These are phyloP conservation scores for Astrothelium macrocarpum DNA, from an alignment of 495 filamentous ascomycete genomes.

Conservation along the genomic window DNA sequence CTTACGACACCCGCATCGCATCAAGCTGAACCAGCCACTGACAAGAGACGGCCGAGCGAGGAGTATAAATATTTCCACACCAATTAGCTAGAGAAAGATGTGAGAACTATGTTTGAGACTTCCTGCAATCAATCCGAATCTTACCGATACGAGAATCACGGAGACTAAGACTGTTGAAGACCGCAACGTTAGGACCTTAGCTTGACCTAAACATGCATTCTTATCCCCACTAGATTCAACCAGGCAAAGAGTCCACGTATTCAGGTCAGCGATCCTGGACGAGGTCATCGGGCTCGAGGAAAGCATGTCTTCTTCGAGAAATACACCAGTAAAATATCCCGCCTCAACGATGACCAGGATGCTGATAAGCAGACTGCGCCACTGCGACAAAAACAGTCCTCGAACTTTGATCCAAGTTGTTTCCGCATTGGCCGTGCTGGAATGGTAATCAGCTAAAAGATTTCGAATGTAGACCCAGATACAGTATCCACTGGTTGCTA, in stretches of 20 bases:
- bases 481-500: constrained; percentile 28
- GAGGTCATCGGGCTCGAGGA: constrained; percentile 12
- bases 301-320: constrained; percentile 23
- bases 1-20: constrained; percentile 13
- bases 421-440: constrained; percentile 4
- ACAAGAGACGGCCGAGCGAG: constrained; percentile 31
- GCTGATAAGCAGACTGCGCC: constrained; percentile 27
- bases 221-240: constrained; percentile 25
- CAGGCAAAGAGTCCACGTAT: constrained; percentile 26
- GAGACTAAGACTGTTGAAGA: constrained; percentile 18
- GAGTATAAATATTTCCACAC: constrained; percentile 29
- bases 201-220: constrained; percentile 23
- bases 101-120: constrained; percentile 6
- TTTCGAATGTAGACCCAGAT: constrained; percentile 25
- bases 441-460: constrained; percentile 2
- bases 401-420: constrained; percentile 22
- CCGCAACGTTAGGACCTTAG: constrained; percentile 18
- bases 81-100: constrained; percentile 21
- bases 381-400: constrained; percentile 28
- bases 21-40: constrained; percentile 26
- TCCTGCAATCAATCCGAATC: not conserved
- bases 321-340: constrained; percentile 27
- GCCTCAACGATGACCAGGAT: constrained; percentile 23
- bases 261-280: constrained; percentile 13
- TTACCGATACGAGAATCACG: constrained; percentile 27